A percentile compares a stretch with the other conserved stretches of the same genome.
These are phyloP conservation scores for Magnolia kwangsiensis DNA, from an alignment of 164 flowering plant species.

Conservation along the genomic window DNA sequence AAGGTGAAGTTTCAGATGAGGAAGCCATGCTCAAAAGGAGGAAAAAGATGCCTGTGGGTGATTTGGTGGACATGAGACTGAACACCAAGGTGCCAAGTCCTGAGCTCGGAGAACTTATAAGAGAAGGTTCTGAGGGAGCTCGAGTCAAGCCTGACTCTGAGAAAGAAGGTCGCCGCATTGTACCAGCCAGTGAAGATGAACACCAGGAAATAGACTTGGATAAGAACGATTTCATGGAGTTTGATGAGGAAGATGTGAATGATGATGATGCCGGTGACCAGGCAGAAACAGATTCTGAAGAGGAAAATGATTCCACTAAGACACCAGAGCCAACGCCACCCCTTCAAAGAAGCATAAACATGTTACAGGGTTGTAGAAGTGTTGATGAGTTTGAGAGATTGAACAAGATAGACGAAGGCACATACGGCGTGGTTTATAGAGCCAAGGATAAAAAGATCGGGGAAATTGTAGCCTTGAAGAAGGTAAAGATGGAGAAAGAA, in stretches of 20 bases:
- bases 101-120: slow-evolving; percentile 37
- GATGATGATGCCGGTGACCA: neutral
- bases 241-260: slow-evolving; percentile 18
- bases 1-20: slow-evolving; percentile 15
- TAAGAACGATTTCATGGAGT: slow-evolving; percentile 21
- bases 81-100: slow-evolving; percentile 21
- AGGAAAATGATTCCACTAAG: slow-evolving; percentile 7
- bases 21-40: slow-evolving; percentile 17
- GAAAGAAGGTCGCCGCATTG: slow-evolving; percentile 5
- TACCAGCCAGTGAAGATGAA: slow-evolving; percentile 17
- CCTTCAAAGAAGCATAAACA: slow-evolving; percentile 29
- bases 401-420: slow-evolving; percentile 66
- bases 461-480: slow-evolving; percentile 73
- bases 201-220: slow-evolving; percentile 18
- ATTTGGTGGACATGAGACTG: neutral
- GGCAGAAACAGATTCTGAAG: slow-evolving; percentile 22
- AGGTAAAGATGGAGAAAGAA: slow-evolving; percentile 60
- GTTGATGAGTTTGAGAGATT: slow-evolving; percentile 64
- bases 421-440: slow-evolving; percentile 71
- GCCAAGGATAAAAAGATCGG: slow-evolving; percentile 64
- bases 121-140: slow-evolving; percentile 26
- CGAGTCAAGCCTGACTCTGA: slow-evolving; percentile 20
- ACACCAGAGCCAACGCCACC: slow-evolving; percentile 5
- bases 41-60: neutral
- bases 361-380: slow-evolving; percentile 57